These are phyloP conservation scores for Cylindricascospora bacillispora DNA, from an alignment of 1,139 yeast genomes.

Conservation along the genomic window DNA sequence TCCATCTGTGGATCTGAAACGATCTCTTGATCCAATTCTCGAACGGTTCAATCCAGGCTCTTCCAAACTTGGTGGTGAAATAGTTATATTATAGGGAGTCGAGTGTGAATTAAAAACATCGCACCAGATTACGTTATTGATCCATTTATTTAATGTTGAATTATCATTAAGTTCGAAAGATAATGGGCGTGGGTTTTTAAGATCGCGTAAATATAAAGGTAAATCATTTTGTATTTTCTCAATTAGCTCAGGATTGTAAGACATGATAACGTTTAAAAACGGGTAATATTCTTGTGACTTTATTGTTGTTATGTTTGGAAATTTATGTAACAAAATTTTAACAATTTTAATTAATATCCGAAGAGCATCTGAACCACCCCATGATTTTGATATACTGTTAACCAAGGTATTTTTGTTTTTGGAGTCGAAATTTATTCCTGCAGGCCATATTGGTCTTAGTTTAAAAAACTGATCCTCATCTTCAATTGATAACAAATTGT, in stretches of 20 bases:
- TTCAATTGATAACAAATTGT: conserved; percentile 6
- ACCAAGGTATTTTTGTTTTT: conserved; percentile 46
- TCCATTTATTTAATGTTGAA: conserved; percentile 4
- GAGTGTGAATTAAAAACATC: background rate
- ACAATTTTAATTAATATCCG: conserved; percentile 33
- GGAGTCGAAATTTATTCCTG: conserved; percentile 50
- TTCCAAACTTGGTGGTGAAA: too few species aligned
- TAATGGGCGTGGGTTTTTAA: background rate
- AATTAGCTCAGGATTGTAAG: conserved; percentile 8
- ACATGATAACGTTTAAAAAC: conserved; percentile 10
- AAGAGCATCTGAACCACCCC: conserved; percentile 52
- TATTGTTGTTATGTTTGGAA: conserved; percentile 27
- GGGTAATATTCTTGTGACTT: conserved; percentile 26
- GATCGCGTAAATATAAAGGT: conserved; percentile 3
- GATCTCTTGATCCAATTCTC: too few species aligned
- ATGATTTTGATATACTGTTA: conserved; percentile 37
- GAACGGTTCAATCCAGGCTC: too few species aligned
- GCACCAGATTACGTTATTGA: background rate
- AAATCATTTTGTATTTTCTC: conserved; percentile 5
- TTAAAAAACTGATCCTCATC: conserved; percentile 10
- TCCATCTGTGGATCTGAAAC: too few species aligned
- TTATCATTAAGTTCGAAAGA: conserved; percentile 17
- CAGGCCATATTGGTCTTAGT: conserved; percentile 32
- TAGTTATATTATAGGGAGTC: too few species aligned
- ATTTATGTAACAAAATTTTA: conserved; percentile 29